These are phyloP conservation scores for Parastagonospora avenae DNA, from an alignment of 2,329 filamentous ascomycete species.

Conservation along the genomic window DNA sequence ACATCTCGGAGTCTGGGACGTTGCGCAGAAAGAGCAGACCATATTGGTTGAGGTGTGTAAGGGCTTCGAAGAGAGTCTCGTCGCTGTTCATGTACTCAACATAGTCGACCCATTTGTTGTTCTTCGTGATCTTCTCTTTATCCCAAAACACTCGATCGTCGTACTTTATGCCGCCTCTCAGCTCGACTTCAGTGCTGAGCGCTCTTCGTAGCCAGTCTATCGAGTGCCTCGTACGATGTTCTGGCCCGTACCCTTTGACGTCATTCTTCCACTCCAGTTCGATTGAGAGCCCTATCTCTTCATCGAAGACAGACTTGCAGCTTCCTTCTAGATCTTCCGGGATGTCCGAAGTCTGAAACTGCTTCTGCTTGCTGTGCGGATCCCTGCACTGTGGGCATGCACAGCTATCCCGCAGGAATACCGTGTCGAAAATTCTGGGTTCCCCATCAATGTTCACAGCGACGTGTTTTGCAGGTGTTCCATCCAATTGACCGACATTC, in stretches of 20 bases:
- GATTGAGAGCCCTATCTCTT: slow-evolving; percentile 53
- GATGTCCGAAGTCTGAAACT: slow-evolving; percentile 69
- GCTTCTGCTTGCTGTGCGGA: slow-evolving; percentile 65
- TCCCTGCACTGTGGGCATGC: slow-evolving; percentile 63
- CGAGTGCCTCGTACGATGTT: slow-evolving; percentile 50
- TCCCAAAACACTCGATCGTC: slow-evolving; percentile 54
- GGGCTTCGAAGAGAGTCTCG: slow-evolving; percentile 62
- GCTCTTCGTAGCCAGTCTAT: slow-evolving; percentile 40
- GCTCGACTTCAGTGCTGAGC: slow-evolving; percentile 38
- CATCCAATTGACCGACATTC: slow-evolving; percentile 25
- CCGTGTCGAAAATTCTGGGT: slow-evolving; percentile 37
- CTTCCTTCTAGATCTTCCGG: slow-evolving; percentile 49
- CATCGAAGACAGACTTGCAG: slow-evolving; percentile 42
- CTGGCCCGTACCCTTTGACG: slow-evolving; percentile 49
- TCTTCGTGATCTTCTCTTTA: slow-evolving; percentile 49
- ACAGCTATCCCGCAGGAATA: slow-evolving; percentile 63
- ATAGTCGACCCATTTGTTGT: slow-evolving; percentile 69
- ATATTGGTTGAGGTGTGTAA: slow-evolving; percentile 66
- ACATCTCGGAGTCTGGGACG: slow-evolving; percentile 70
- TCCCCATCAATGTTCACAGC: slow-evolving; percentile 41
- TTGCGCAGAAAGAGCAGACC: slow-evolving; percentile 79
- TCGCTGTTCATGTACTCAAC: slow-evolving; percentile 70
- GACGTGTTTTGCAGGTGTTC: slow-evolving; percentile 33
- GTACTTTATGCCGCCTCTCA: slow-evolving; percentile 41
- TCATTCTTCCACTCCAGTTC: slow-evolving; percentile 68